Evolutionary conservation across 345 rosid genomes (phyloP).

Genomic region (Conringia planisiliqua): DNA sequence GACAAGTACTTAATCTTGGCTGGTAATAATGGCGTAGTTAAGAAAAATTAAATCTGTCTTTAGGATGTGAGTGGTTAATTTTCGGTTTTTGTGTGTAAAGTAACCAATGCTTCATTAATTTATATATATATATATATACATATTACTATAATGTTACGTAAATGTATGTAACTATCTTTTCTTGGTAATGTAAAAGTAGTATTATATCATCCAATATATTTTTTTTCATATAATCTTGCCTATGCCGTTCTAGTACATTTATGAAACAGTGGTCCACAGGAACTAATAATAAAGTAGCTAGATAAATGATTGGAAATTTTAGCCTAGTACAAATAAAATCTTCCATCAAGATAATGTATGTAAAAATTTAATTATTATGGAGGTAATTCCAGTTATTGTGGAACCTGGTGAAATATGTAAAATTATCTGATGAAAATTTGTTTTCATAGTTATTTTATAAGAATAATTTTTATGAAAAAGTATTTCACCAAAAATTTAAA

Average conservation of each 20-base stretch:
- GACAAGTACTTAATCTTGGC: slow-evolving; percentile 77
- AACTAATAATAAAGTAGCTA: neutral
- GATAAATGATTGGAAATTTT: no score
- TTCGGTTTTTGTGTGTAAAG: slow-evolving; percentile 12
- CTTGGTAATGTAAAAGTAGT: neutral
- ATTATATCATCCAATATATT: neutral
- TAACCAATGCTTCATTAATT: slow-evolving; percentile 17
- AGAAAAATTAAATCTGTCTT: neutral
- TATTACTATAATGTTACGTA: slow-evolving; percentile 6
- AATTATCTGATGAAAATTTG: no score
- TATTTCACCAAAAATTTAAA: no score
- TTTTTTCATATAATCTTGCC: neutral
- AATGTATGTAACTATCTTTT: slow-evolving; percentile 6
- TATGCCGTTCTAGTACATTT: neutral
- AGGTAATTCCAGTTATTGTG: no score
- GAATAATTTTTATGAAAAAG: no score
- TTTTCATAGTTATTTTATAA: no score
- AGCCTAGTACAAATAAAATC: no score
- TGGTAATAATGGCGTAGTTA: slow-evolving; percentile 63
- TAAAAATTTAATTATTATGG: no score
- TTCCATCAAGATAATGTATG: no score
- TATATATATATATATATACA: neutral
- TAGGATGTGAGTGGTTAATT: neutral
- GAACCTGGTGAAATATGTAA: no score
- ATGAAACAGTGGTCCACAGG: neutral